Base-by-base conservation (phyloP, 2,329 filamentous ascomycete genomes). In the Apiospora rasikravindrae region DNA sequence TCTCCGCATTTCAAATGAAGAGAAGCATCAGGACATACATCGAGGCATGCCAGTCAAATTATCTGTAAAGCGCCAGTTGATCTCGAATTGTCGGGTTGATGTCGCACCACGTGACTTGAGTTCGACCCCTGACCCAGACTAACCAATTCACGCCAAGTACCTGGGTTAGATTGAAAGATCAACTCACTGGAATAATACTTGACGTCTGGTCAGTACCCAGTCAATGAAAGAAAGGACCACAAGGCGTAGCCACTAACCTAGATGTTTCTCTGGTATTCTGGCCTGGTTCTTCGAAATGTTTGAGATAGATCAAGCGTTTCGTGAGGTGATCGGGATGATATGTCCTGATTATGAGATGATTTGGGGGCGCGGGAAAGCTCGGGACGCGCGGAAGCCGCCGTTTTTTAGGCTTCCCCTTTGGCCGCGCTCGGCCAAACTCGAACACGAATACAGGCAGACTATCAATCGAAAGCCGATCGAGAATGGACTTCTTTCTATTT, bases 391-490 rank as follows among this genome's bases (percentile, higher is more conserved):
- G 57, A 40, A 4, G 33, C 57, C 57, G 57, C 22, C 29, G 14
- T 64, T 40, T 64, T 40, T 64, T 61, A 64, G 57, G 57, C 53
- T 61, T 61, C 53, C 53, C 53, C 29, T 61, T 61, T 61, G 53
- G 53, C 53, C 29, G 53, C 16, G 29, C 53, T 61, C 53, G 53
- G 53, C 53, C 53, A 61, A 33, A 61, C 53, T 37, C 53, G 53
- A 61, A 61, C 16, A 37, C 53, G 53, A 61, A 37, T 22, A 22
- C 53, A 37, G 29, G 53, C 29, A 11, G 29, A 14, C 53, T 7
- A 19, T 61, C 16, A 4, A 37, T 37, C 16, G 53, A 22, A 22
- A n/a, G 7, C 16, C 19, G 10, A 33, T 33, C 8, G 29, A 19
- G 53, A 22, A 37, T 37, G 22, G 29, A 3, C 57, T 40, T 64